A percentile compares a stretch with the other conserved stretches of the same genome.
Conservation (phyloP, 306 rosid species). For the Cucumis hystrix region DNA sequence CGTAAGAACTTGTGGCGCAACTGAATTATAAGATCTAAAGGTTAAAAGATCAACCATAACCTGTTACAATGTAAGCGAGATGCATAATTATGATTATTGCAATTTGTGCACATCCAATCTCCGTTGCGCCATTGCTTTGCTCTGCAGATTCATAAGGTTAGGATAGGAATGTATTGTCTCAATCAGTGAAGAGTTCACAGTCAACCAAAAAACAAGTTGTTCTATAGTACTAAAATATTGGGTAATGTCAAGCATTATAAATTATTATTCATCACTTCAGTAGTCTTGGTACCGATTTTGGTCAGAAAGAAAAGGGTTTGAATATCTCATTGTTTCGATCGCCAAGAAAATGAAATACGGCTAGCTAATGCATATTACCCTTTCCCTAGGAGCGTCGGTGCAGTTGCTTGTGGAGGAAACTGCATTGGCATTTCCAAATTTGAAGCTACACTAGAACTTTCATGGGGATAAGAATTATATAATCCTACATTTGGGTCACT, state of each 20-base stretch:
- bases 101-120: conserved; percentile 97
- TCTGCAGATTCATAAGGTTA: conserved; percentile 21
- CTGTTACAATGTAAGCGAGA: conserved; percentile 84
- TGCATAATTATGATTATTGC: conserved; percentile 93
- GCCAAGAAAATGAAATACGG: neutral
- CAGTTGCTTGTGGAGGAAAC: conserved; percentile 42
- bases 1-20: neutral
- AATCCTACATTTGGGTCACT: conserved; percentile 37
- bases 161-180: neutral
- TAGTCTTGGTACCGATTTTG: neutral
- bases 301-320: neutral
- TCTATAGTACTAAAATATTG: neutral
- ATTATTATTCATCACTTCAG: neutral
- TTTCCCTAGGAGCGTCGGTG: conserved; percentile 65
- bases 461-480: conserved; percentile 26
- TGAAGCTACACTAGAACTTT: conserved; percentile 28
- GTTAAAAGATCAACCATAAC: conserved; percentile 13
- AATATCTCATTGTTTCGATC: neutral
- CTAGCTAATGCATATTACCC: conserved; percentile 38
- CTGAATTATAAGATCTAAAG: neutral
- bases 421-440: conserved; percentile 39
- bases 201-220: neutral
- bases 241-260: neutral
- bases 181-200: neutral
- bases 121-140: conserved; percentile 97